Conservation (phyloP, 345 rosid species). For the Rhodamnia argentea region DNA sequence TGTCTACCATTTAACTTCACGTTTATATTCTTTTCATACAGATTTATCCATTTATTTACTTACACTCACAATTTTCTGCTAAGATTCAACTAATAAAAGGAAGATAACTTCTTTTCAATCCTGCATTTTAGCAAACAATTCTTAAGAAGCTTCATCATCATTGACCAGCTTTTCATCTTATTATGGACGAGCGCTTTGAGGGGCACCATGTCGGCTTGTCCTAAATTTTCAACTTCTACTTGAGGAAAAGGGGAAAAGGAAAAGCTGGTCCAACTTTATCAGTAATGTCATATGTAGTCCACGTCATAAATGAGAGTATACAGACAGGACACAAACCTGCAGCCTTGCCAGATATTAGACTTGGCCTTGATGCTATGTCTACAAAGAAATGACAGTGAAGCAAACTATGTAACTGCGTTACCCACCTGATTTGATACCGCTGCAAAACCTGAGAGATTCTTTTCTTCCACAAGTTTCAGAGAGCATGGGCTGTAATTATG, state of each 20-base stretch:
- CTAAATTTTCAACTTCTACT: not conserved
- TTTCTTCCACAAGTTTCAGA: not conserved
- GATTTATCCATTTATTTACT: not conserved
- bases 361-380: not conserved
- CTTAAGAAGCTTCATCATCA: not conserved
- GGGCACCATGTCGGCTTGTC: not conserved
- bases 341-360: not conserved
- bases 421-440: slow-evolving; percentile 8
- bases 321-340: not conserved
- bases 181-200: not conserved
- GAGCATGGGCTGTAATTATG: not conserved
- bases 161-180: not conserved
- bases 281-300: not conserved
- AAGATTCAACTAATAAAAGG: not conserved
- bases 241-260: not conserved
- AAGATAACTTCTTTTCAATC: not conserved
- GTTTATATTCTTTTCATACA: not conserved
- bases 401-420: not conserved
- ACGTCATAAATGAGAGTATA: not conserved
- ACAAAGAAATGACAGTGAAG: not conserved
- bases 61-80: not conserved
- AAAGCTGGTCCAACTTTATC: not conserved
- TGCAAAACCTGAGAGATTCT: not conserved
- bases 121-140: not conserved
- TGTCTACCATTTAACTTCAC: not conserved